phyloP scores from a whole-genome alignment of 2,329 filamentous ascomycete genomes.

The Nothomitra cinnamomea region DNA sequence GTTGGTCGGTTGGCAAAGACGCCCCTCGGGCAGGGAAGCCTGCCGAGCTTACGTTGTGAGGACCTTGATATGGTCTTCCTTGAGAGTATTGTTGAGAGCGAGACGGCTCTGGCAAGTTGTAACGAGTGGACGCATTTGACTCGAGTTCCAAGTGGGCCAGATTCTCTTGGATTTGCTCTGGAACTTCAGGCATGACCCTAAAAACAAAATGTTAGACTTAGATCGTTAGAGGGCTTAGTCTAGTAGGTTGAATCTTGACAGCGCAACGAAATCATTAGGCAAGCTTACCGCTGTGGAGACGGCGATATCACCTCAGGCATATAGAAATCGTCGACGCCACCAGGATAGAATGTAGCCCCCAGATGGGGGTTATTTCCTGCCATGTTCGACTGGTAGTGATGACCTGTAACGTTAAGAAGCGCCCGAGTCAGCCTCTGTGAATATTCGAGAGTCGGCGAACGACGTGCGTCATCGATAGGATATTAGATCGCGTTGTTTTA shows the following conservation, averaged over 20 bases:
- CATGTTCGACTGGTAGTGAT: background rate
- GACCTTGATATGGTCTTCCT: background rate
- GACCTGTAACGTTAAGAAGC: background rate
- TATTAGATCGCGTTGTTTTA: no score
- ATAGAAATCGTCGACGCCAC: conserved; percentile 41
- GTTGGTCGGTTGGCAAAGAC: background rate
- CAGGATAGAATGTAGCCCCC: conserved; percentile 41
- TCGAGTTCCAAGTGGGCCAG: conserved; percentile 80
- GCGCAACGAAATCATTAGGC: background rate
- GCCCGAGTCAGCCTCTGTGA: background rate
- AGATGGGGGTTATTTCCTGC: conserved; percentile 21
- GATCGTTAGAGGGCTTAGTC: background rate
- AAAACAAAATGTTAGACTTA: background rate
- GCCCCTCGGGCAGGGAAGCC: background rate
- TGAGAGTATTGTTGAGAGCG: background rate
- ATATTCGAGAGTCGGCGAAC: background rate
- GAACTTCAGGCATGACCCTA: conserved; percentile 88
- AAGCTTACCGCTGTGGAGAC: conserved; percentile 35
- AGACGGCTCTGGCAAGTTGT: background rate
- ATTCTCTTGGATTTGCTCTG: conserved; percentile 91
- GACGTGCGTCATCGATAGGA: background rate
- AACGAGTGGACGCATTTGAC: conserved; percentile 24
- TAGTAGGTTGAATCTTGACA: background rate
- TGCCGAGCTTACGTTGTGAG: background rate
- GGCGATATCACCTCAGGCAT: conserved; percentile 43